Percentiles rank a stretch among this genome's conserved stretches.
These are phyloP conservation scores for Trichoderma hamatum DNA, from an alignment of 2,329 filamentous ascomycete genomes.

Conservation along the genomic window DNA sequence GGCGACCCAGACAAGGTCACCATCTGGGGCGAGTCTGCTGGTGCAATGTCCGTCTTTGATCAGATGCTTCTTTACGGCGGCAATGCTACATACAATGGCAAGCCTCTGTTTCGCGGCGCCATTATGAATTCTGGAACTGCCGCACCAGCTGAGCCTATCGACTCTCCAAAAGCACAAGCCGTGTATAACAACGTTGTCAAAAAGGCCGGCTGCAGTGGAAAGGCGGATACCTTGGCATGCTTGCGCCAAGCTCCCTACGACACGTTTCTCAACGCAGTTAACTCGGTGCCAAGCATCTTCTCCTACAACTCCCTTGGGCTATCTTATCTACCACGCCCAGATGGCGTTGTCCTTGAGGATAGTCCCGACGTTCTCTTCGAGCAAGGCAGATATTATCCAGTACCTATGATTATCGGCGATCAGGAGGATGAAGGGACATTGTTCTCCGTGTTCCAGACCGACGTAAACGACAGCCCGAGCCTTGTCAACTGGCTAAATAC, in stretches of 20 bases:
- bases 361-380: constrained; percentile 63
- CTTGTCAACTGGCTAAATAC: constrained; percentile 64
- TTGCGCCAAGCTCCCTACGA: constrained; percentile 64
- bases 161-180: constrained; percentile 65
- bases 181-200: constrained; percentile 65
- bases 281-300: constrained; percentile 69
- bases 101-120: constrained; percentile 71
- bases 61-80: constrained; percentile 77
- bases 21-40: constrained; percentile 75
- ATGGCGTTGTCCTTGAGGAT: constrained; percentile 62
- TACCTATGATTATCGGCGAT: constrained; percentile 64
- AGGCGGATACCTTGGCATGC: constrained; percentile 63
- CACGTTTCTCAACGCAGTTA: constrained; percentile 65
- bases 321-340: constrained; percentile 74
- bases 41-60: constrained; percentile 72
- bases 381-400: constrained; percentile 53
- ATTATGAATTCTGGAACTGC: constrained; percentile 78
- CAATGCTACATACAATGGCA: constrained; percentile 73
- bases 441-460: constrained; percentile 69
- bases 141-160: constrained; percentile 64
- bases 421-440: constrained; percentile 82
- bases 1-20: constrained; percentile 79
- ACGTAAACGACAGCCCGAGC: constrained; percentile 63
- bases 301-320: constrained; percentile 70
- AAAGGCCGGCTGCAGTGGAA: constrained; percentile 62